Evolutionary conservation across 225 moss, liverwort and hornwort species (phyloP).

Genomic region (Polytrichum commune): DNA sequence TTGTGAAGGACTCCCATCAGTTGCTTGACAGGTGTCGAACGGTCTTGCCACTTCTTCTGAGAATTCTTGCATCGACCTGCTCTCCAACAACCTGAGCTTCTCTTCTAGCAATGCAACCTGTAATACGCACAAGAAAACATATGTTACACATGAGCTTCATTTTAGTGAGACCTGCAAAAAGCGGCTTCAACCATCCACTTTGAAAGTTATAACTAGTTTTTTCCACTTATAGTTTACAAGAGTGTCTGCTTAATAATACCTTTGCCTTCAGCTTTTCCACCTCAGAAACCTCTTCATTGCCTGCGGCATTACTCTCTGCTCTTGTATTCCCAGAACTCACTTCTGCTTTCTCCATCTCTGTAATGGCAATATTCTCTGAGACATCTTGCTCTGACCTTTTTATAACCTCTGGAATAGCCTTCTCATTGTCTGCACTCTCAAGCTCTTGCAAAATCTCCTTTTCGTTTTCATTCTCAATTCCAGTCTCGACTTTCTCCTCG

Average conservation of each 20-base stretch:
- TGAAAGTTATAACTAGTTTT: too few species aligned
- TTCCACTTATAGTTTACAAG: too few species aligned
- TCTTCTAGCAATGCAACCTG: constrained; percentile 48
- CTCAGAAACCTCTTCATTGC: constrained; percentile 26
- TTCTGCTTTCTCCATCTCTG: constrained; percentile 32
- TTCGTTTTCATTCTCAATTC: background rate
- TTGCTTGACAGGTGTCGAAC: constrained; percentile 7
- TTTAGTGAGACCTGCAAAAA: too few species aligned
- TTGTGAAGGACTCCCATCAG: constrained; percentile 8
- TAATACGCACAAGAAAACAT: background rate
- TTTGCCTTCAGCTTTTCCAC: constrained; percentile 40
- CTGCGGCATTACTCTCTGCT: constrained; percentile 18
- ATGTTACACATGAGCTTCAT: too few species aligned
- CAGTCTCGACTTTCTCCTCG: constrained; percentile 3
- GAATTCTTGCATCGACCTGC: constrained; percentile 18
- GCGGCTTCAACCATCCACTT: too few species aligned
- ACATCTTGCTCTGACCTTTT: constrained; percentile 28
- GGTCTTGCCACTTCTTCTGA: constrained; percentile 20
- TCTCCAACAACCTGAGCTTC: constrained; percentile 42
- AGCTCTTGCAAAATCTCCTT: constrained; percentile 8
- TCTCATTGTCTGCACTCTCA: constrained; percentile 20
- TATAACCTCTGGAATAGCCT: constrained; percentile 6
- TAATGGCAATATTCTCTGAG: constrained; percentile 34
- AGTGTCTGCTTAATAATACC: constrained; percentile 21
- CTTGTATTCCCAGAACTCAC: constrained; percentile 37